Evolutionary conservation across 1,284 basidiomycete species (phyloP).

Genomic region (Athelia sp.): DNA sequence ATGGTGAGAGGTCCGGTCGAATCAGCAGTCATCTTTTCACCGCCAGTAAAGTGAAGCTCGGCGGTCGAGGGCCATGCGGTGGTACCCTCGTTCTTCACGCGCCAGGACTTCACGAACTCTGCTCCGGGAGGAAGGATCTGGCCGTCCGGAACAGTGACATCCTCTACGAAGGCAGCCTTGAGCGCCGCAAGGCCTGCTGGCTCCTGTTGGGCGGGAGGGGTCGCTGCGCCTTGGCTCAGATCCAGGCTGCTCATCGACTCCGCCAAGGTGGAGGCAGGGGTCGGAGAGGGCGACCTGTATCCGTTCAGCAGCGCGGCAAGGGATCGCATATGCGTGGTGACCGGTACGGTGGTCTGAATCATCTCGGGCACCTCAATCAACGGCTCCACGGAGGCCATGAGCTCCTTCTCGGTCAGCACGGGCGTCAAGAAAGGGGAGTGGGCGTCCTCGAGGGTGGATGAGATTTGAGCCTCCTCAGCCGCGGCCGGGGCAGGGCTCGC

Average conservation of each 20-base stretch:
- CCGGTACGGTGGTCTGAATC: slow-evolving; percentile 2
- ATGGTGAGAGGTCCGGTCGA: slow-evolving; percentile 21
- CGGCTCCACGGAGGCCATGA: neutral
- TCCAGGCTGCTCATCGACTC: neutral
- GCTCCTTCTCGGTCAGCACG: no score
- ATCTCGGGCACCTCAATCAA: neutral
- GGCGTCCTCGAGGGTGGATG: no score
- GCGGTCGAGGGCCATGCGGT: slow-evolving; percentile 66
- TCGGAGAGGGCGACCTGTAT: slow-evolving; percentile 14
- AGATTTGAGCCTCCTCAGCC: no score
- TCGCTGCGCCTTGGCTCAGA: neutral
- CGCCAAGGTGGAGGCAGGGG: slow-evolving; percentile 1
- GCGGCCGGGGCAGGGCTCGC: no score
- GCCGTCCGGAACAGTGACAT: slow-evolving; percentile 71
- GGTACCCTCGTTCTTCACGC: slow-evolving; percentile 59
- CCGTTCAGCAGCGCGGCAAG: slow-evolving; percentile 9
- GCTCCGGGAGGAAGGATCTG: slow-evolving; percentile 78
- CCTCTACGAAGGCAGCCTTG: slow-evolving; percentile 55
- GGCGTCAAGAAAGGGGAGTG: no score
- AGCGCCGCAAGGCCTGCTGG: slow-evolving; percentile 16
- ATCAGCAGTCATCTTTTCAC: slow-evolving; percentile 42
- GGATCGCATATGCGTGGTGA: slow-evolving; percentile 7
- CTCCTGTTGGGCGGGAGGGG: neutral
- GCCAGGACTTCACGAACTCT: slow-evolving; percentile 81
- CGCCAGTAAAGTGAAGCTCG: slow-evolving; percentile 64